Conservation (phyloP, 2,329 filamentous ascomycete genomes). For the Graphilbum fragrans region DNA sequence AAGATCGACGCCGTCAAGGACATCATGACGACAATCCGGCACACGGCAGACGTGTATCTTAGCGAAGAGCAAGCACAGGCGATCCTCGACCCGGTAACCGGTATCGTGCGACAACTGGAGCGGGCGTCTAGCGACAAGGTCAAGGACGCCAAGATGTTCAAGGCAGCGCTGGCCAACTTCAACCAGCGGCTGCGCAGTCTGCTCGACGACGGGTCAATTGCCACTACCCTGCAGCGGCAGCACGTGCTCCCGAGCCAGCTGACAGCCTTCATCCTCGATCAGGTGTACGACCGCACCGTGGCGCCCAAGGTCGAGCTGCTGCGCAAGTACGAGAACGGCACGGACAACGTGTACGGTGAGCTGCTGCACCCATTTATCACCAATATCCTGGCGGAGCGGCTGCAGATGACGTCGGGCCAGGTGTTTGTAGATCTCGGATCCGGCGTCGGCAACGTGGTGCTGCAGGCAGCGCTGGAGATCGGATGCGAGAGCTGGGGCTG, state of each 20-base stretch:
- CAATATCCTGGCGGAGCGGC: conserved; percentile 65
- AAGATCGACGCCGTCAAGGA: conserved; percentile 67
- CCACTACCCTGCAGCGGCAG: conserved; percentile 56
- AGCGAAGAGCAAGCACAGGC: conserved; percentile 53
- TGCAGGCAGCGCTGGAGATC: conserved; percentile 86
- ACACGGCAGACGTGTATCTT: conserved; percentile 65
- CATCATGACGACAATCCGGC: conserved; percentile 57
- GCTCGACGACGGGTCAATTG: conserved; percentile 58
- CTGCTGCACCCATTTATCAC: conserved; percentile 75
- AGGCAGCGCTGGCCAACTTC: conserved; percentile 60
- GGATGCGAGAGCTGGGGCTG: conserved; percentile 94
- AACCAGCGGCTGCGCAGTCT: conserved; percentile 58
- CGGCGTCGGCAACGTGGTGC: conserved; percentile 87
- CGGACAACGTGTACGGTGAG: conserved; percentile 91
- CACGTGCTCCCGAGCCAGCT: conserved; percentile 60
- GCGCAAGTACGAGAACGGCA: conserved; percentile 76
- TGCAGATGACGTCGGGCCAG: conserved; percentile 66
- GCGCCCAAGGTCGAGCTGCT: conserved; percentile 78
- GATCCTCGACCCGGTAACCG: conserved; percentile 60
- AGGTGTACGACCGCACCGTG: conserved; percentile 87
- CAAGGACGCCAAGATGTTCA: conserved; percentile 55
- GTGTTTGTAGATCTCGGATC: conserved; percentile 93
- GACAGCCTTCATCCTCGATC: conserved; percentile 69
- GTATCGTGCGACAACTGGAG: conserved; percentile 65
- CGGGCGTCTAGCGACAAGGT: conserved; percentile 59